A percentile compares a stretch with the other conserved stretches of the same genome.
These are phyloP conservation scores for Nannochloropsis granulata DNA, from an alignment of 108 stramenopile genomes.

Conservation along the genomic window DNA sequence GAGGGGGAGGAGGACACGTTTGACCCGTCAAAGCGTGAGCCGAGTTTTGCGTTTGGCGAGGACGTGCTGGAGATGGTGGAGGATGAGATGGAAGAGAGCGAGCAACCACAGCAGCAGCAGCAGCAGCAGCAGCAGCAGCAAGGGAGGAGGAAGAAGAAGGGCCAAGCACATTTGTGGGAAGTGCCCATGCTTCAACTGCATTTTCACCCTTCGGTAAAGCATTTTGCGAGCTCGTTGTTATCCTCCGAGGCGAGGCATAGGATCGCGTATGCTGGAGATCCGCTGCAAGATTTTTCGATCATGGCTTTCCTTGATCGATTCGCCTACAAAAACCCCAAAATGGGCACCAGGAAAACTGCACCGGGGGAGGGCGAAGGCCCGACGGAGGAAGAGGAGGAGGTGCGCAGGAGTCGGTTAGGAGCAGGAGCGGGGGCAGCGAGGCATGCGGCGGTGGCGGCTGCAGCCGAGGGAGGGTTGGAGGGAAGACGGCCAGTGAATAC, in stretches of 20 bases:
- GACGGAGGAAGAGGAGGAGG: constrained; percentile 44
- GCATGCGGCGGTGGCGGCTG: background rate
- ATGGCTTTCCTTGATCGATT: constrained; percentile 88
- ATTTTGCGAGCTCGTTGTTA: constrained; percentile 52
- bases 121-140: no score
- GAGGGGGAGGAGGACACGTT: constrained; percentile 7
- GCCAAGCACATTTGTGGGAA: constrained; percentile 53
- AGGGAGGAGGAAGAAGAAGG: background rate
- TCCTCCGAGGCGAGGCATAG: background rate
- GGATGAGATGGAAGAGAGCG: background rate
- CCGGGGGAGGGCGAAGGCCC: constrained; percentile 26
- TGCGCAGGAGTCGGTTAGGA: constrained; percentile 29
- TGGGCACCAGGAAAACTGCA: constrained; percentile 26
- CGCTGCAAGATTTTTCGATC: constrained; percentile 75
- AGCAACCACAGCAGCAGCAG: no score
- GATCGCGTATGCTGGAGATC: constrained; percentile 75
- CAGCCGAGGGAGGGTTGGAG: background rate
- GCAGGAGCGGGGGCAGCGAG: background rate
- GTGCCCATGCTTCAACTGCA: constrained; percentile 56
- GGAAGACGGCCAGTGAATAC: constrained; percentile 49
- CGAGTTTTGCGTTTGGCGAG: constrained; percentile 25
- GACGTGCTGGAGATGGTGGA: background rate
- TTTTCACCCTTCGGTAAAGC: constrained; percentile 83
- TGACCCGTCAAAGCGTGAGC: constrained; percentile 39
- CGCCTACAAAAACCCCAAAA: constrained; percentile 94